Percentiles rank a stretch among this genome's conserved stretches.
Conservation (phyloP, 768 basidiomycete species). For the Guyanaporus albipodus region DNA sequence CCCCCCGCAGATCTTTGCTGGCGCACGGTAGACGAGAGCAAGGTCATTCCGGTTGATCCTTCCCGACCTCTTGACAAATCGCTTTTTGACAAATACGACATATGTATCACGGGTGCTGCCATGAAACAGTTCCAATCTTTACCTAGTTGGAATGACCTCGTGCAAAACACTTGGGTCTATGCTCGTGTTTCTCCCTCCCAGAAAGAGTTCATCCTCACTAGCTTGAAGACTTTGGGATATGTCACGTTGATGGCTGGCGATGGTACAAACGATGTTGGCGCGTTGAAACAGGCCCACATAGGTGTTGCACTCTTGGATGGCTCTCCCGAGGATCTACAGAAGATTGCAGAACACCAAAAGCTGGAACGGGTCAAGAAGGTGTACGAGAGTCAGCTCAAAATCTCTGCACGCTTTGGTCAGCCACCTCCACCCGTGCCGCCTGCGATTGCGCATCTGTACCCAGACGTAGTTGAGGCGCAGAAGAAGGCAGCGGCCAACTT, state of each 20-base stretch:
- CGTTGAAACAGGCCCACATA: conserved; percentile 96
- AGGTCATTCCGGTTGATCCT: conserved; percentile 83
- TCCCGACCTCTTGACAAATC: conserved; percentile 69
- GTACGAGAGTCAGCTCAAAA: conserved; percentile 91
- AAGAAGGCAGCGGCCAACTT: conserved; percentile 68
- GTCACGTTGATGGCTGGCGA: conserved; percentile 97
- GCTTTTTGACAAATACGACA: conserved; percentile 86
- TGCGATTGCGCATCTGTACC: conserved; percentile 82
- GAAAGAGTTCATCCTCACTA: conserved; percentile 93
- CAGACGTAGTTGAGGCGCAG: conserved; percentile 88
- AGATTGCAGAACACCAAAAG: conserved; percentile 90
- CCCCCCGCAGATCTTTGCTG: conserved; percentile 69
- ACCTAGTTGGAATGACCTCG: conserved; percentile 73
- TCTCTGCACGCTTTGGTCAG: conserved; percentile 87
- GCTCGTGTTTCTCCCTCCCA: conserved; percentile 95
- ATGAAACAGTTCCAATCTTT: conserved; percentile 79
- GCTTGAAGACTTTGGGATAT: conserved; percentile 85
- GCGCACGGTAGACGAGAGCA: conserved; percentile 91
- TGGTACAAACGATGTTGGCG: conserved; percentile 98
- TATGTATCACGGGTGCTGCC: conserved; percentile 94
- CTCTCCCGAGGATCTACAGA: conserved; percentile 84
- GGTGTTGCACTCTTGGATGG: conserved; percentile 93
- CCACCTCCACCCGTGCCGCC: conserved; percentile 91
- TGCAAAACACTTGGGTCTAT: conserved; percentile 97
- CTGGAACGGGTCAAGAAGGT: conserved; percentile 93